phyloP scores from a whole-genome alignment of 768 basidiomycete genomes.

The Xanthoconium purpureum region DNA sequence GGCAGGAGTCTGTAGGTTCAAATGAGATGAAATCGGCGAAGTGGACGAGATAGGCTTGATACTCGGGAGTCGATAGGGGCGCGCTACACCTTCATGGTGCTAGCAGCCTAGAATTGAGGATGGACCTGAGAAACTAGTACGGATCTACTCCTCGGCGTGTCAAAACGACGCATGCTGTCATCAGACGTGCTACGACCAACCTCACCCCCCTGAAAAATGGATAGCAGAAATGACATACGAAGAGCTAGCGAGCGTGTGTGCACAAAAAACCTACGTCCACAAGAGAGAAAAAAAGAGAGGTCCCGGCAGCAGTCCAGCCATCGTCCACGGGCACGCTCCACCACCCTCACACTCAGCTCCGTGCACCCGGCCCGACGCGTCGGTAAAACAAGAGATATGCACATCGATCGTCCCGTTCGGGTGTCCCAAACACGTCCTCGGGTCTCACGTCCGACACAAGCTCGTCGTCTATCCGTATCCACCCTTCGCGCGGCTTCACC shows the following conservation, averaged over 20 bases:
- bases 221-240: background rate
- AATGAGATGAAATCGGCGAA: no score
- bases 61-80: no score
- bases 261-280: background rate
- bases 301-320: background rate
- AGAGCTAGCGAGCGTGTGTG: background rate
- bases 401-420: conserved; percentile 59
- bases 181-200: background rate
- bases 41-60: background rate
- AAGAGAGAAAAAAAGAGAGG: background rate
- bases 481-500: conserved; percentile 53
- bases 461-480: conserved; percentile 96
- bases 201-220: background rate
- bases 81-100: no score
- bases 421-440: conserved; percentile 66
- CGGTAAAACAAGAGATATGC: conserved; percentile 89
- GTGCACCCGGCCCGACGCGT: conserved; percentile 38
- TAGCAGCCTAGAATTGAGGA: no score
- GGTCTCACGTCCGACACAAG: conserved; percentile 66
- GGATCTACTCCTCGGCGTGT: background rate
- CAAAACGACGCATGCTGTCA: background rate
- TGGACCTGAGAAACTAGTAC: no score
- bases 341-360: background rate
- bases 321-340: background rate
- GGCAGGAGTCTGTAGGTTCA: no score